phyloP scores from a whole-genome alignment of 345 rosid species.

The Gossypium bickii region DNA sequence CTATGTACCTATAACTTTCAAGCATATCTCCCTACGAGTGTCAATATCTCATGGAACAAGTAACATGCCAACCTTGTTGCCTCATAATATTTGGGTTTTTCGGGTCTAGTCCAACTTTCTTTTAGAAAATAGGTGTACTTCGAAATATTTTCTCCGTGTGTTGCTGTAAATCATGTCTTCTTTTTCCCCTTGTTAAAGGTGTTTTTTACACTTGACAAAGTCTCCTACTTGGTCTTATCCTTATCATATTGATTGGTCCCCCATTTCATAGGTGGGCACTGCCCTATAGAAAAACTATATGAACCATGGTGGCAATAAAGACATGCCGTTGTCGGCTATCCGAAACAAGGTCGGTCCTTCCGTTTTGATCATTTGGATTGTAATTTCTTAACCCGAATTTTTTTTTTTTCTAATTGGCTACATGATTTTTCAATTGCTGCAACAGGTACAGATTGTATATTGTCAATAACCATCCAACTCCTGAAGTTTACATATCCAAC shows the following conservation, averaged over 20 bases:
- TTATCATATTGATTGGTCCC: conserved; percentile 8
- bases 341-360: conserved; percentile 27
- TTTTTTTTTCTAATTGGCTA: conserved; percentile 21
- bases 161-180: conserved; percentile 17
- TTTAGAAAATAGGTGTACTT: too few relatives aligned
- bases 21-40: conserved; percentile 3
- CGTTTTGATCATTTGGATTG: neutral
- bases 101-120: neutral
- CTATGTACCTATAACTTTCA: neutral
- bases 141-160: neutral
- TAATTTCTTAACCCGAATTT: neutral
- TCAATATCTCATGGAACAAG: neutral
- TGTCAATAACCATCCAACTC: neutral
- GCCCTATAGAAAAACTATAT: conserved; percentile 17
- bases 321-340: conserved; percentile 19
- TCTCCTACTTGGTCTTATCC: neutral
- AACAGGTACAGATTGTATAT: conserved; percentile 10
- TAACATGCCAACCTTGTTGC: neutral
- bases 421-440: conserved; percentile 1
- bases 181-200: conserved; percentile 9
- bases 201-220: conserved; percentile 8
- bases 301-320: conserved; percentile 21
- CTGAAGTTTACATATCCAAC: neutral
- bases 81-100: neutral
- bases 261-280: conserved; percentile 31